Evolutionary conservation across 2,329 filamentous ascomycete genomes (phyloP).

Genomic region (Neopestalotiopsis rosae): DNA sequence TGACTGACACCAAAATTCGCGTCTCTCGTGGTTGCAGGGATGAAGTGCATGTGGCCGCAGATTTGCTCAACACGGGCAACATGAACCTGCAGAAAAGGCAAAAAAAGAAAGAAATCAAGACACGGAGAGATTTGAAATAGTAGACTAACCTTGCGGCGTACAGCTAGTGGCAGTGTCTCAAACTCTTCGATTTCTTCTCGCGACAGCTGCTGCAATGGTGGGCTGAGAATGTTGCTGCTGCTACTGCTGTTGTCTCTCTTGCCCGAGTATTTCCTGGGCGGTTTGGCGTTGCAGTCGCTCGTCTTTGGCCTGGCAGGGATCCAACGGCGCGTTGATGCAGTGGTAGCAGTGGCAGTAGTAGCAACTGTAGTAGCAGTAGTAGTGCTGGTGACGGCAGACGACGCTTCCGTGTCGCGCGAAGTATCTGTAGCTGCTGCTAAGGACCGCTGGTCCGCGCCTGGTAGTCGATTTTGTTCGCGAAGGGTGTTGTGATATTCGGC

Average conservation of each 20-base stretch:
- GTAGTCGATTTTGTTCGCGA: conserved; percentile 27
- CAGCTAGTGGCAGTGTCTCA: conserved; percentile 54
- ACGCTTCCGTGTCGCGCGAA: neutral
- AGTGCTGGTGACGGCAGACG: neutral
- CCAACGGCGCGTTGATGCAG: conserved; percentile 1
- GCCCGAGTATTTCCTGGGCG: neutral
- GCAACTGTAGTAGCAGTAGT: neutral
- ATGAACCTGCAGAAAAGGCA: conserved; percentile 9
- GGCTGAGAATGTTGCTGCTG: neutral
- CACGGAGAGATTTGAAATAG: conserved; percentile 14
- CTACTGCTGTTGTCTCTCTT: neutral
- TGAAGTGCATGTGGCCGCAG: neutral
- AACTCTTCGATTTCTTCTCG: conserved; percentile 49
- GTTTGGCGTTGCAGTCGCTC: conserved; percentile 5
- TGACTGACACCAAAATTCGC: neutral
- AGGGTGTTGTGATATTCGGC: conserved; percentile 33
- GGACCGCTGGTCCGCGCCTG: conserved; percentile 18
- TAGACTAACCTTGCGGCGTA: conserved; percentile 54
- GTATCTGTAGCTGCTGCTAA: conserved; percentile 7
- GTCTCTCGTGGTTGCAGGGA: neutral
- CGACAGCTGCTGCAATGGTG: conserved; percentile 35
- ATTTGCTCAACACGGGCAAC: neutral
- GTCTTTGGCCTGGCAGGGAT: conserved; percentile 12
- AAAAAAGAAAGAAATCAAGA: conserved; percentile 14
- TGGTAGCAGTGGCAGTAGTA: neutral